Evolutionary conservation across 2,329 filamentous ascomycete species (phyloP).

Genomic region (Metarhizium brunneum): DNA sequence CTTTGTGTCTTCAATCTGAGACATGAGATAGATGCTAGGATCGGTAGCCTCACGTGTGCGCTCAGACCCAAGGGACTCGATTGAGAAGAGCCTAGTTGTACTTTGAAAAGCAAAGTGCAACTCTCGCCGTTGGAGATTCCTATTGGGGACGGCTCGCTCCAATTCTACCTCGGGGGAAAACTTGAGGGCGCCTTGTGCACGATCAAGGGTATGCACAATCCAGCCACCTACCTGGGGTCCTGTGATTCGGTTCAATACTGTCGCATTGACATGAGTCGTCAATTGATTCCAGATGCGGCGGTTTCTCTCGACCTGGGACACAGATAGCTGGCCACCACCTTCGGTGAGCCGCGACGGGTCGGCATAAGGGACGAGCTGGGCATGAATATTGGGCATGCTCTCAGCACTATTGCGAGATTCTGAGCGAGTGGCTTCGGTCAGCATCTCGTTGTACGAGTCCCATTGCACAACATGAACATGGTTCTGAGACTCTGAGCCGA

Average conservation of each 20-base stretch:
- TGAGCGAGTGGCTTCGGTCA: constrained; percentile 36
- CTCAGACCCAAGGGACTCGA: constrained; percentile 24
- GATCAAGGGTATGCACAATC: constrained; percentile 45
- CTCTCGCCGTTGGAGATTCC: constrained; percentile 26
- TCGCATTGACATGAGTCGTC: constrained; percentile 36
- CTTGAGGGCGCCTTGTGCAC: constrained; percentile 32
- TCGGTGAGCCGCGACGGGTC: constrained; percentile 21
- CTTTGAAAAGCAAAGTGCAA: constrained; percentile 40
- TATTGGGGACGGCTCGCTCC: constrained; percentile 26
- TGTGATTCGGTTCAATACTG: constrained; percentile 37
- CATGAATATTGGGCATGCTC: constrained; percentile 27
- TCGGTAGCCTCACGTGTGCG: constrained; percentile 37
- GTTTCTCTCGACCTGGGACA: constrained; percentile 13
- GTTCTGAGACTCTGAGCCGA: constrained; percentile 21
- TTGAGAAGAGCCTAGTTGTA: constrained; percentile 31
- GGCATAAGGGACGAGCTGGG: constrained; percentile 35
- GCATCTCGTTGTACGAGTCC: constrained; percentile 46
- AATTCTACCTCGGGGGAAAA: constrained; percentile 30
- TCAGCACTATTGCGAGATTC: constrained; percentile 37
- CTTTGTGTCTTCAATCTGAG: constrained; percentile 24
- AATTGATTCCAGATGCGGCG: constrained; percentile 41
- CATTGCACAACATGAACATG: constrained; percentile 40
- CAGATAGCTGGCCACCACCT: constrained; percentile 10
- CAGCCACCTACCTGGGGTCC: constrained; percentile 33
- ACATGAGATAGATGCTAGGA: constrained; percentile 36